These are phyloP conservation scores for Claviceps africana DNA, from an alignment of 2,329 filamentous ascomycete species.

Conservation along the genomic window DNA sequence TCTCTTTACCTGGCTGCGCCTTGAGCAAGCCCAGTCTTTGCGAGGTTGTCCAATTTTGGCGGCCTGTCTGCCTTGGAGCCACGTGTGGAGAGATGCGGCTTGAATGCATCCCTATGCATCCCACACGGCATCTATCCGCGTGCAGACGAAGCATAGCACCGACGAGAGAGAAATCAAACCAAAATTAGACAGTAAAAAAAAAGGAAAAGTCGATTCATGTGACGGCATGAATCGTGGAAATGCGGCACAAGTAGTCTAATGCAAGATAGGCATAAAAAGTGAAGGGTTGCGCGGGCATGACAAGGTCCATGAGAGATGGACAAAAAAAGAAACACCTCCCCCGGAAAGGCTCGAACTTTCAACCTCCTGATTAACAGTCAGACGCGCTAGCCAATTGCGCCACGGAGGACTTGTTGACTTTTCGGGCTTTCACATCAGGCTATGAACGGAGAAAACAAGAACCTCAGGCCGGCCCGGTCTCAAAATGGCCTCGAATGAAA, in stretches of 20 bases:
- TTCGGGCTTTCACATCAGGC: rapidly evolving
- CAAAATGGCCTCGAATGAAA: no score
- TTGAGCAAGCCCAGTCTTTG: not conserved
- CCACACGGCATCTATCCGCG: not conserved
- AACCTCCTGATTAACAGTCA: constrained; percentile 36
- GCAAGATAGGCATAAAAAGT: not conserved
- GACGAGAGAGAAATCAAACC: no score
- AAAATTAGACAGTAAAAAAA: no score
- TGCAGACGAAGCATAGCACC: not conserved
- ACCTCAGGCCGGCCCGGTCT: no score
- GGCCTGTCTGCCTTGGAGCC: not conserved
- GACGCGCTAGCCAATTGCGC: constrained; percentile 44
- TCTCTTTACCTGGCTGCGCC: no score
- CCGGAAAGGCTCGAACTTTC: constrained; percentile 4
- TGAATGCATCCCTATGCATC: no score
- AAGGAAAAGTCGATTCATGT: not conserved
- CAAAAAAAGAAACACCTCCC: not conserved
- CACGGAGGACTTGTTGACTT: constrained; percentile 20
- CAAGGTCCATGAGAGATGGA: not conserved
- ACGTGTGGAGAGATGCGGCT: no score
- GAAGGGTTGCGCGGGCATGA: not conserved
- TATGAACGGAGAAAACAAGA: no score
- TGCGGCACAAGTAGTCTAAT: not conserved
- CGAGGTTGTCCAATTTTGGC: not conserved
- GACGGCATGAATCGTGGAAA: not conserved